Conservation (phyloP, 176 grass and related monocot genomes). For the Oryza glumipatula region DNA sequence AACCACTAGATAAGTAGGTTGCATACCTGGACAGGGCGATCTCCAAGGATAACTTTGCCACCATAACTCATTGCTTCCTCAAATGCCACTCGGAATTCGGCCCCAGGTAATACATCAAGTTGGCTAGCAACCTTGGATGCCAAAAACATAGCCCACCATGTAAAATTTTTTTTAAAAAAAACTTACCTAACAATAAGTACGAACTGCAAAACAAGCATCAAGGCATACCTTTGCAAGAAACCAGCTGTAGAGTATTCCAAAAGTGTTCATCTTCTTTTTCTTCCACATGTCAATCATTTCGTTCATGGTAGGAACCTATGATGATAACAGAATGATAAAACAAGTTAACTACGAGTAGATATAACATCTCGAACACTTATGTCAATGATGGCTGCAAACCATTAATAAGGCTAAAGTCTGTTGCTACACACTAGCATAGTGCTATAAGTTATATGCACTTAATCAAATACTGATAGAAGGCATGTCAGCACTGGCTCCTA, state of each 20-base stretch:
- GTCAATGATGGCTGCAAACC: neutral
- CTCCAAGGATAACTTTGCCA: conserved; percentile 85
- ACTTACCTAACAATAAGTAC: conserved; percentile 17
- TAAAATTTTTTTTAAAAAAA: conserved; percentile 28
- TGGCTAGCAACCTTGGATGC: conserved; percentile 73
- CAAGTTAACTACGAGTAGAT: neutral
- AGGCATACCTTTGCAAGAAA: conserved; percentile 88
- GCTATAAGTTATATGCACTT: neutral
- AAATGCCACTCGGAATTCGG: conserved; percentile 91
- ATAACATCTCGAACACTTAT: neutral
- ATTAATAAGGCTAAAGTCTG: neutral
- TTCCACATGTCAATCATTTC: conserved; percentile 99
- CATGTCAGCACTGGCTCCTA: neutral
- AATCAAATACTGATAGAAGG: conserved; percentile 4
- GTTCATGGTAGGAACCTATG: conserved; percentile 83
- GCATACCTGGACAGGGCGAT: conserved; percentile 84
- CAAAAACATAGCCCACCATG: conserved; percentile 23
- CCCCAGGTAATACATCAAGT: conserved; percentile 87
- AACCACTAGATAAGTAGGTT: neutral
- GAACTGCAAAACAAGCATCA: conserved; percentile 12
- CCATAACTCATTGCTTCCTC: conserved; percentile 91
- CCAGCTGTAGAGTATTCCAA: conserved; percentile 95
- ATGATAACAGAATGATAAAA: conserved; percentile 1
- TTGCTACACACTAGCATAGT: neutral
- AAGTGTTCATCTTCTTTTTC: conserved; percentile 91